Base-by-base conservation (phyloP, 495 filamentous ascomycete species). In the Neurospora sp. region DNA sequence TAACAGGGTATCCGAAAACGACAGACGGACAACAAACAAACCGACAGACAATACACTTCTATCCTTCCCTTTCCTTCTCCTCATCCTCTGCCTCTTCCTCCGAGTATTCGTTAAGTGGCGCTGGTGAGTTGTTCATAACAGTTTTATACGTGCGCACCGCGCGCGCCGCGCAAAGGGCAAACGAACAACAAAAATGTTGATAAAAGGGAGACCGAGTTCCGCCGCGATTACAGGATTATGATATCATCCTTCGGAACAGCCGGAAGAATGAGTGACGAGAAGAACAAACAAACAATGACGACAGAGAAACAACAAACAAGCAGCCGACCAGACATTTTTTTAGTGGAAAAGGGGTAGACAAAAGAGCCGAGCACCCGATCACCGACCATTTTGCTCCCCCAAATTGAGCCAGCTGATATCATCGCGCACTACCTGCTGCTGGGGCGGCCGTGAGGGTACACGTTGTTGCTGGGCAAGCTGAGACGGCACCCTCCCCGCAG, bases 391-490 rank as follows among this genome's bases (percentile, higher is more conserved):
- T 17, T 65, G 27, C 1, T 80, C 82, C 38, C 82, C 82, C 38
- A 94, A 80, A 78, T 93, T 93, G 45, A 94, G 81, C 91, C 91
- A 94, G 81, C 90, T 92, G 88, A 94, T 91, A 79, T 94, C 91
- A 37, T 80, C 79, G 8, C 79, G 70, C 68, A 74, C 53, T 9
- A 69, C 35, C 12, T 69, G 71, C 68, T 75, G 75, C 31, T 70
- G 68, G 0, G 74, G 73, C 70, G 76, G 83, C 79, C 31, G 84
- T 59, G 35, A 83, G 53, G 74, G 77, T 81, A 53, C 82, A 79
- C 78, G 73, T n/a, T 39, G 75, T 65, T 20, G 81, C 69, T 73
- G 78, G 81, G 41, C 81, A 81, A 74, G 70, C 45, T 69, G 76
- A 45, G 27, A 76, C 69, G 68, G 75, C 8, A 77, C 22, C 75